These are phyloP conservation scores for Sclerotinia borealis DNA, from an alignment of 2,329 filamentous ascomycete genomes.

Conservation along the genomic window DNA sequence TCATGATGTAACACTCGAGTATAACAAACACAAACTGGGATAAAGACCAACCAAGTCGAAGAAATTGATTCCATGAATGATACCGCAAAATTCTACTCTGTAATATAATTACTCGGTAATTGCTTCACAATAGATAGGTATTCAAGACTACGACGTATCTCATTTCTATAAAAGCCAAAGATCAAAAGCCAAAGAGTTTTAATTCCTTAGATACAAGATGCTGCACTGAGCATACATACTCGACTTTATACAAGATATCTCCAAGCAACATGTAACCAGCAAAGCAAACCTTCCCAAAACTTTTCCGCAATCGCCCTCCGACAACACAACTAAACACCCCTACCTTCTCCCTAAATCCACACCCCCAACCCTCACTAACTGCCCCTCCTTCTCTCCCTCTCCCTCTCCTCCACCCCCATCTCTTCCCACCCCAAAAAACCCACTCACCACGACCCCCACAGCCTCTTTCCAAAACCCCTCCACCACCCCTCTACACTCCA, in stretches of 20 bases:
- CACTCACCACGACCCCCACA: slow-evolving; percentile 57
- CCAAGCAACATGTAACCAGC: background rate
- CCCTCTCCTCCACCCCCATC: slow-evolving; percentile 24
- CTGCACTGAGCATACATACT: background rate
- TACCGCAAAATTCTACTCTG: too few species aligned
- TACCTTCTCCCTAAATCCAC: slow-evolving; percentile 13
- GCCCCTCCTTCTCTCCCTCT: slow-evolving; percentile 28
- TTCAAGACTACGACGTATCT: background rate
- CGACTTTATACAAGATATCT: background rate
- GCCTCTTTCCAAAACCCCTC: slow-evolving; percentile 71
- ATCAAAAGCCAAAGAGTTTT: too few species aligned
- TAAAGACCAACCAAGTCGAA: too few species aligned
- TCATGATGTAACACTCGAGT: too few species aligned
- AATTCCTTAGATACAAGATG: background rate
- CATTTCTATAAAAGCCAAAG: too few species aligned
- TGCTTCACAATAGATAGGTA: too few species aligned
- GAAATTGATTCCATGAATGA: too few species aligned
- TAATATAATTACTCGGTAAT: too few species aligned
- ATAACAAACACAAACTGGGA: too few species aligned
- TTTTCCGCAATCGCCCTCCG: background rate
- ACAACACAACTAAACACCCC: too few species aligned
- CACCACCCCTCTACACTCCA: slow-evolving; percentile 65
- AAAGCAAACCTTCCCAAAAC: background rate
- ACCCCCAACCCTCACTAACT: slow-evolving; percentile 45
- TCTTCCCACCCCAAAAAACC: slow-evolving; percentile 55